Conservation (phyloP, 1,139 yeast genomes). For the Suhomyces guaymorum region DNA sequence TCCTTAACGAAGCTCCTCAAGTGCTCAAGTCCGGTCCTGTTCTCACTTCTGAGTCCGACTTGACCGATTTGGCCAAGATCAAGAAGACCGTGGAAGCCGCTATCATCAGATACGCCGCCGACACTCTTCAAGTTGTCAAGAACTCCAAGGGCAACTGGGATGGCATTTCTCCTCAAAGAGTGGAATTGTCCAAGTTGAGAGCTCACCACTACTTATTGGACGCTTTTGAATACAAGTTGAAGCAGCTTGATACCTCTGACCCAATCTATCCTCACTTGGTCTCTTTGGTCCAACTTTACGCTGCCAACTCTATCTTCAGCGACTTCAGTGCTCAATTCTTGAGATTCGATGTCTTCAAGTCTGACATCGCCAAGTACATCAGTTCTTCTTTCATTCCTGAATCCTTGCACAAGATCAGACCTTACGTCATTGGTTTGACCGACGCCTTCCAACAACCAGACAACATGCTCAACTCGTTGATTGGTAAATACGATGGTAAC, state of each 20-base stretch:
- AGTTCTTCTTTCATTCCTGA: slow-evolving; percentile 35
- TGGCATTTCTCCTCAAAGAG: slow-evolving; percentile 27
- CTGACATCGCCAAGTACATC: slow-evolving; percentile 36
- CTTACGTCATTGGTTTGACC: slow-evolving; percentile 46
- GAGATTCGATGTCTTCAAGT: slow-evolving; percentile 35
- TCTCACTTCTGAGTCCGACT: slow-evolving; percentile 14
- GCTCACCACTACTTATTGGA: slow-evolving; percentile 29
- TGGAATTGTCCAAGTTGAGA: slow-evolving; percentile 27
- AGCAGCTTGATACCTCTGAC: slow-evolving; percentile 15
- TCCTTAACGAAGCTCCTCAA: slow-evolving; percentile 39
- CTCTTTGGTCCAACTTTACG: slow-evolving; percentile 25
- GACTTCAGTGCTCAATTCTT: slow-evolving; percentile 43
- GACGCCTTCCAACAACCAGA: slow-evolving; percentile 52
- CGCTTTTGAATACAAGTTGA: slow-evolving; percentile 22
- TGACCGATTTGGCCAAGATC: slow-evolving; percentile 18
- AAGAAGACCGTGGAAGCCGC: slow-evolving; percentile 24
- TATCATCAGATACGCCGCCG: slow-evolving; percentile 31
- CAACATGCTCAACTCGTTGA: slow-evolving; percentile 44
- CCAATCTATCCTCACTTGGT: slow-evolving; percentile 24
- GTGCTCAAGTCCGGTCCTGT: slow-evolving; percentile 9
- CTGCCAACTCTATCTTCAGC: slow-evolving; percentile 33
- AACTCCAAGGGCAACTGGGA: slow-evolving; percentile 39
- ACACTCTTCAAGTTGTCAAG: slow-evolving; percentile 25
- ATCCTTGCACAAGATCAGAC: slow-evolving; percentile 42
- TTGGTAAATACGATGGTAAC: slow-evolving; percentile 49